A percentile compares a stretch with the other conserved stretches of the same genome.
phyloP scores from a whole-genome alignment of 2,329 filamentous ascomycete species.

The Pezicula neosporulosa region DNA sequence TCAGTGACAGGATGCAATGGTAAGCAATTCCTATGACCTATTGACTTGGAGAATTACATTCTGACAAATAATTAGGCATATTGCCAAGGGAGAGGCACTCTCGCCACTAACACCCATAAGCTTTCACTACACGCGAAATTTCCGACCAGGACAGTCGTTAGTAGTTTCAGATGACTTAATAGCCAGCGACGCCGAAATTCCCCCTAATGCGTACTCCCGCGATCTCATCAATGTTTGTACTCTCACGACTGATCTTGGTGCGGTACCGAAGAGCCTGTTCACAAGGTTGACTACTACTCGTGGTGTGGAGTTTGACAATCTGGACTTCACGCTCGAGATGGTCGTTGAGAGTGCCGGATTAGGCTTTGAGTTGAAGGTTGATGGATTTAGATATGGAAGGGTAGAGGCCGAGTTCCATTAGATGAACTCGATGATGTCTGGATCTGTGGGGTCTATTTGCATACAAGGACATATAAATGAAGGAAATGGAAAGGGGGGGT shows the following conservation, averaged over 20 bases:
- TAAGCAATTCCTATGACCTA: slow-evolving; percentile 48
- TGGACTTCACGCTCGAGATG: slow-evolving; percentile 82
- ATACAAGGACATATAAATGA: too few species aligned
- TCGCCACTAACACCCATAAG: slow-evolving; percentile 72
- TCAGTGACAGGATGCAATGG: slow-evolving; percentile 81
- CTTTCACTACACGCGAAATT: slow-evolving; percentile 84
- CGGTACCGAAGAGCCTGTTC: slow-evolving; percentile 70
- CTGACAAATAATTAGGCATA: slow-evolving; percentile 7
- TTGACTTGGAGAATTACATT: not conserved
- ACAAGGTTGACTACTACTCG: slow-evolving; percentile 74
- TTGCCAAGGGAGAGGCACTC: slow-evolving; percentile 63
- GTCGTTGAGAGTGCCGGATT: slow-evolving; percentile 74
- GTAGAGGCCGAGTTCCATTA: slow-evolving; percentile 77
- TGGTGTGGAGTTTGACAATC: slow-evolving; percentile 76
- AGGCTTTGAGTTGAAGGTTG: slow-evolving; percentile 75
- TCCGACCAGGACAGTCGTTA: slow-evolving; percentile 71
- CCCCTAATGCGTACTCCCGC: slow-evolving; percentile 55
- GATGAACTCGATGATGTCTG: not conserved
- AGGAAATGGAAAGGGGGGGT: too few species aligned
- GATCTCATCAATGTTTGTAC: slow-evolving; percentile 73
- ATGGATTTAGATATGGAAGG: slow-evolving; percentile 71
- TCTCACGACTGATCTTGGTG: slow-evolving; percentile 74
- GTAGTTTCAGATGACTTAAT: slow-evolving; percentile 79
- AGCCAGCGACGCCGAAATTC: slow-evolving; percentile 65
- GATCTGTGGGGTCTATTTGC: too few species aligned